A percentile compares a stretch with the other conserved stretches of the same genome.
Conservation (phyloP, 192 early-diverging fungal genomes). For the Ramicandelaber brevisporus region DNA sequence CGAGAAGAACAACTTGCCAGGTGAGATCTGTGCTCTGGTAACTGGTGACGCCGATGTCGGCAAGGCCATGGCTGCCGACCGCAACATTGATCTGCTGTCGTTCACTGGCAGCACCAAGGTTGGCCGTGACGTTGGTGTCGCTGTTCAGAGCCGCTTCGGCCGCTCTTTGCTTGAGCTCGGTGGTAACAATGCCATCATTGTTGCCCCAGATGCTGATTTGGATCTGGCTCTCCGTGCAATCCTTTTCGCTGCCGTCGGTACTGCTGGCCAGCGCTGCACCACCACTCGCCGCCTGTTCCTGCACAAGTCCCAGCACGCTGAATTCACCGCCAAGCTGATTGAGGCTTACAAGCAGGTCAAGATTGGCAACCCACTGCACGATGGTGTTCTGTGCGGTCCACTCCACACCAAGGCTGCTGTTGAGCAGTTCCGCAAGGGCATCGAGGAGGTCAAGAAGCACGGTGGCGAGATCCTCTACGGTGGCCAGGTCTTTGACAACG, state of each 20-base stretch:
- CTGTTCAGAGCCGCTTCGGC: constrained; percentile 70
- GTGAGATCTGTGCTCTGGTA: constrained; percentile 58
- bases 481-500: constrained; percentile 42
- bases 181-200: constrained; percentile 89
- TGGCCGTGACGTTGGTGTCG: constrained; percentile 45
- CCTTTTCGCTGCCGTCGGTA: constrained; percentile 87
- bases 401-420: constrained; percentile 75
- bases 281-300: constrained; percentile 75
- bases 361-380: constrained; percentile 66
- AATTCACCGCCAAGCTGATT: constrained; percentile 42
- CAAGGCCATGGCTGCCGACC: constrained; percentile 36
- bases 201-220: constrained; percentile 72
- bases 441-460: constrained; percentile 55
- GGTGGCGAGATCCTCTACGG: constrained; percentile 70
- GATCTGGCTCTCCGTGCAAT: constrained; percentile 66
- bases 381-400: constrained; percentile 70
- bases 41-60: constrained; percentile 72
- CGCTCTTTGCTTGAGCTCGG: constrained; percentile 72
- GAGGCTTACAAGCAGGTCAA: constrained; percentile 71
- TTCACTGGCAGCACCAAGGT: constrained; percentile 77
- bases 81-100: constrained; percentile 49
- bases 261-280: constrained; percentile 87
- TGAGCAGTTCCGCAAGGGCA: constrained; percentile 35
- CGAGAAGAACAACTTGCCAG: constrained; percentile 50
- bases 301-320: constrained; percentile 68